These are phyloP conservation scores for Penicillium sp. DNA, from an alignment of 2,329 filamentous ascomycete species.

Conservation along the genomic window DNA sequence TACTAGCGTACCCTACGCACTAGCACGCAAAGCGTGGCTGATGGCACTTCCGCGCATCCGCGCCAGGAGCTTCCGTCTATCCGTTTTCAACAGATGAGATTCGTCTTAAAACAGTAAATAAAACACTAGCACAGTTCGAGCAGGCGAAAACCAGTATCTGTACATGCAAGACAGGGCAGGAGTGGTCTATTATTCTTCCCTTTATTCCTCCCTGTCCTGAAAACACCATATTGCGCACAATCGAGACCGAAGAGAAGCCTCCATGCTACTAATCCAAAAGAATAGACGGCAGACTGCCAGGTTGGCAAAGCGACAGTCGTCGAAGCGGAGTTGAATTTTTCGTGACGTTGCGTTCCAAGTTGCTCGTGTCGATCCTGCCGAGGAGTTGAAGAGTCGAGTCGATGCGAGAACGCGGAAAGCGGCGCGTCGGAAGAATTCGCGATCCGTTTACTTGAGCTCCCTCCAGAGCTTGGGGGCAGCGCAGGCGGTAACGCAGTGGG, in stretches of 20 bases:
- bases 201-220: slow-evolving; percentile 19
- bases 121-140: slow-evolving; percentile 38
- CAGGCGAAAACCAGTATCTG: slow-evolving; percentile 41
- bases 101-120: slow-evolving; percentile 32
- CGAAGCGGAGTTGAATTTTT: slow-evolving; percentile 16
- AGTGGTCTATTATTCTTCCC: slow-evolving; percentile 25
- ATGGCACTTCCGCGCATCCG: background rate
- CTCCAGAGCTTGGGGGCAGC: slow-evolving; percentile 95
- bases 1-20: background rate
- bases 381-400: slow-evolving; percentile 1
- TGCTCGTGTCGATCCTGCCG: slow-evolving; percentile 7
- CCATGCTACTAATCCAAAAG: slow-evolving; percentile 22
- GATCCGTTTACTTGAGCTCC: slow-evolving; percentile 72
- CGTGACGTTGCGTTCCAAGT: slow-evolving; percentile 6
- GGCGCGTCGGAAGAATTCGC: slow-evolving; percentile 9
- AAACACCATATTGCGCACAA: slow-evolving; percentile 28
- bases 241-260: slow-evolving; percentile 12
- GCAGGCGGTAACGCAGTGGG: slow-evolving; percentile 89
- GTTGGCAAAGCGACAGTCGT: slow-evolving; percentile 15
- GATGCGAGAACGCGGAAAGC: slow-evolving; percentile 15
- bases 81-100: slow-evolving; percentile 31
- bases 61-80: background rate
- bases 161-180: slow-evolving; percentile 37
- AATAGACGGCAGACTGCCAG: slow-evolving; percentile 21
- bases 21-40: background rate